A percentile compares a stretch with the other conserved stretches of the same genome.
phyloP scores from a whole-genome alignment of 2,329 filamentous ascomycete genomes.

The Akanthomyces muscarius region DNA sequence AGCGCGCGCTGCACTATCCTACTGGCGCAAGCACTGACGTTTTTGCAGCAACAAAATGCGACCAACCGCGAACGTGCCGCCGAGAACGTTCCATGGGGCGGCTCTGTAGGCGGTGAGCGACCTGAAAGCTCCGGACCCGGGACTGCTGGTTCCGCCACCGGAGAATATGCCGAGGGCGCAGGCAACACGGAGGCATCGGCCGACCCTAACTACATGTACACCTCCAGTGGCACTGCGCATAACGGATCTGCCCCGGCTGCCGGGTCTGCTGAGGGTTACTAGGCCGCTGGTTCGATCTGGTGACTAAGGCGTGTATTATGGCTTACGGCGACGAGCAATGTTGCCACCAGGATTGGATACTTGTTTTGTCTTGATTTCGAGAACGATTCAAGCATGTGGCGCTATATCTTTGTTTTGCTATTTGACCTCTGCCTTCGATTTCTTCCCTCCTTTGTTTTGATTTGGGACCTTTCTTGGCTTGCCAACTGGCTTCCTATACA shows the following conservation, averaged over 20 bases:
- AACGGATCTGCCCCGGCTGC: slow-evolving; percentile 46
- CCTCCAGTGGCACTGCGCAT: slow-evolving; percentile 51
- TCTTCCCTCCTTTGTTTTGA: neutral
- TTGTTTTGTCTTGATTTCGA: slow-evolving; percentile 6
- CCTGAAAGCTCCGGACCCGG: slow-evolving; percentile 25
- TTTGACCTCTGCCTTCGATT: neutral
- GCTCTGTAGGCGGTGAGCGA: slow-evolving; percentile 31
- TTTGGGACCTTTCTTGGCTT: neutral
- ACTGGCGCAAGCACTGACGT: neutral
- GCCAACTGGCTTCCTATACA: slow-evolving; percentile 2
- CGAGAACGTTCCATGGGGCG: slow-evolving; percentile 32
- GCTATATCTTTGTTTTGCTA: slow-evolving; percentile 12
- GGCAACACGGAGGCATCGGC: slow-evolving; percentile 22
- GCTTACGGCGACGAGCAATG: neutral
- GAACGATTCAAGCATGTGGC: slow-evolving; percentile 2
- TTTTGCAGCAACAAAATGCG: slow-evolving; percentile 39
- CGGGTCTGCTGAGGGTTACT: slow-evolving; percentile 47
- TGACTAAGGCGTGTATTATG: slow-evolving; percentile 7
- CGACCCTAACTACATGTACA: slow-evolving; percentile 50
- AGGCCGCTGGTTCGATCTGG: slow-evolving; percentile 23
- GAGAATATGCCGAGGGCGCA: slow-evolving; percentile 41
- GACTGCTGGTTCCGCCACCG: slow-evolving; percentile 25
- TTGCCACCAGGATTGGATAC: slow-evolving; percentile 15
- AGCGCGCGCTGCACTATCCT: slow-evolving; percentile 33
- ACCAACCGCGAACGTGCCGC: slow-evolving; percentile 38